Percentiles rank a stretch among this genome's conserved stretches.
phyloP scores from a whole-genome alignment of 352 stramenopile genomes.

The Globisporangium barbulae region DNA sequence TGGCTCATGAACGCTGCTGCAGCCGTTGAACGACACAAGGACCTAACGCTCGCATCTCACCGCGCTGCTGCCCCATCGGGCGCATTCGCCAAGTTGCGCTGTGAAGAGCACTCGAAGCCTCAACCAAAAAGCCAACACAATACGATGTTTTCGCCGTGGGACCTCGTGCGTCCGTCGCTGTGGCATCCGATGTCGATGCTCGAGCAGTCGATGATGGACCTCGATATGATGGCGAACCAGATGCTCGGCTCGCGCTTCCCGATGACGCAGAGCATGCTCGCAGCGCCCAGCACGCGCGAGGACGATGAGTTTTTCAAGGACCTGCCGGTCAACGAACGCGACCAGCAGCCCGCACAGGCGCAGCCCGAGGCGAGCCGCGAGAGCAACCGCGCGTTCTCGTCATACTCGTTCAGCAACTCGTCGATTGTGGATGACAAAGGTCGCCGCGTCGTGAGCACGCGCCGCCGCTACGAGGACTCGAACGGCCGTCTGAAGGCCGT shows the following conservation, averaged over 20 bases:
- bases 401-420: conserved; percentile 77
- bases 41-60: neutral
- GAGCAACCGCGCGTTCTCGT: conserved; percentile 47
- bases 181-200: conserved; percentile 82
- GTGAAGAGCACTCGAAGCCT: neutral
- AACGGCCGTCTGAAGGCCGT: conserved; percentile 74
- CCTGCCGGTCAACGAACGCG: conserved; percentile 39
- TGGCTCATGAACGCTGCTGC: neutral
- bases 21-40: neutral
- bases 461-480: conserved; percentile 83
- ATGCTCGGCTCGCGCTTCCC: conserved; percentile 25
- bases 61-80: neutral
- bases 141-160: conserved; percentile 8
- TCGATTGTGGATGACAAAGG: conserved; percentile 70
- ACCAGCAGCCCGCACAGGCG: conserved; percentile 19
- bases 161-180: conserved; percentile 27
- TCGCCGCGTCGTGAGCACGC: conserved; percentile 55
- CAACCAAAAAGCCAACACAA: neutral
- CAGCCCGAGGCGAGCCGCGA: conserved; percentile 25
- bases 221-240: conserved; percentile 40
- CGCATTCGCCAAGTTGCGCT: neutral
- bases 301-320: conserved; percentile 83
- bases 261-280: conserved; percentile 13
- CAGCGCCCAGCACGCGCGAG: neutral
- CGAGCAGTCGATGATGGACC: conserved; percentile 83